phyloP scores from a whole-genome alignment of 1,284 basidiomycete species.

The Lignosus rhinocerotis region DNA sequence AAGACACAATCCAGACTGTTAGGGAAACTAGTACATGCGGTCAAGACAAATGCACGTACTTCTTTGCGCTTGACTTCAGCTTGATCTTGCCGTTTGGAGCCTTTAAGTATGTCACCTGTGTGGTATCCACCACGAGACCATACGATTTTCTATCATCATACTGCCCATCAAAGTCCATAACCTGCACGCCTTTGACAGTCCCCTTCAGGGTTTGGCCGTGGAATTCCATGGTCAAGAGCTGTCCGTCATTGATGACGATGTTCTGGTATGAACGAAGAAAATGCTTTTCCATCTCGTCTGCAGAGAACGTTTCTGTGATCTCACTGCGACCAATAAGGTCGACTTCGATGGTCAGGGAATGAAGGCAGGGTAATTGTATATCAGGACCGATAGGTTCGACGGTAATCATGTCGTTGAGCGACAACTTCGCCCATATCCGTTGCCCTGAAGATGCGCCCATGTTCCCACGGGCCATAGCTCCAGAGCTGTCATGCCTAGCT shows the following conservation, averaged over 20 bases:
- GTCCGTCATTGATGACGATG: conserved; percentile 72
- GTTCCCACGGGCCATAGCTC: conserved; percentile 58
- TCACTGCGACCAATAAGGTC: conserved; percentile 72
- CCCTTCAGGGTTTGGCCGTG: conserved; percentile 86
- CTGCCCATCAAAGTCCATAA: conserved; percentile 69
- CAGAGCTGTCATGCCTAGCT: conserved; percentile 74
- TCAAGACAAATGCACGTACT: conserved; percentile 45
- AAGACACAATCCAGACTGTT: neutral
- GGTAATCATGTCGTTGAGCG: conserved; percentile 72
- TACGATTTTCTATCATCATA: conserved; percentile 47
- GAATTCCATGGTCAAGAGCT: conserved; percentile 88
- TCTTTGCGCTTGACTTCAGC: conserved; percentile 90
- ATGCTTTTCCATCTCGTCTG: conserved; percentile 81
- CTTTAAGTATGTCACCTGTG: conserved; percentile 89
- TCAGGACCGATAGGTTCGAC: conserved; percentile 59
- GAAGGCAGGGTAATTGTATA: conserved; percentile 68
- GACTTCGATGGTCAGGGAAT: conserved; percentile 79
- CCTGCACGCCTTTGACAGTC: conserved; percentile 64
- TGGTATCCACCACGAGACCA: conserved; percentile 89
- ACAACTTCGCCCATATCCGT: conserved; percentile 86
- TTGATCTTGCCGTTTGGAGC: conserved; percentile 82
- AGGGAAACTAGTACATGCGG: neutral
- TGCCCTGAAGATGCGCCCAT: conserved; percentile 72
- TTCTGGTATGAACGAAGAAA: conserved; percentile 70
- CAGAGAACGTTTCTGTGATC: conserved; percentile 73